Base-by-base conservation (phyloP, 2,329 filamentous ascomycete genomes). In the Ophiostoma fasciatum region DNA sequence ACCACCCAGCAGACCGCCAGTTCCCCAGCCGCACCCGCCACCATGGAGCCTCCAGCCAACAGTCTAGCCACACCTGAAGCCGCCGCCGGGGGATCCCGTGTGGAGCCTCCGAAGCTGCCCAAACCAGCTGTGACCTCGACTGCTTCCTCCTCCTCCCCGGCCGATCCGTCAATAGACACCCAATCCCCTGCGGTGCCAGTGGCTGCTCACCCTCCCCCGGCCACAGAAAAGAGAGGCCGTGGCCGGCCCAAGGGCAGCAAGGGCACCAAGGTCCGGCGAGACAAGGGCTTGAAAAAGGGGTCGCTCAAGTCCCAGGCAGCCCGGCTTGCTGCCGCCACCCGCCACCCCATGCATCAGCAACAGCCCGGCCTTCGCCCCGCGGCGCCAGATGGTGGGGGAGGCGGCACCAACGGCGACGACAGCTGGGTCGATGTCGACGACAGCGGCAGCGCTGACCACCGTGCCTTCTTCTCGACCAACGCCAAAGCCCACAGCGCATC, bases 171-270 rank as follows among this genome's bases (percentile, higher is more conserved):
- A 21, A 28, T 12, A 21, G 12, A 18, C 18, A 7, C 11, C 13
- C 14, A 8, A 18, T 7, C 22, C 11, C 10, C 34, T 25, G 10
- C 8, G n/a, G n/a, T n/a, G n/a, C n/a, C n/a, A n/a, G n/a, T n/a
- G n/a, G n/a, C n/a, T n/a, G n/a, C n/a, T n/a, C n/a, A n/a, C n/a
- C n/a, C n/a, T n/a, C n/a, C n/a, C n/a, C n/a, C n/a, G 8, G 13
- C 26, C 8, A 10, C 33, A 46, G 31, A 49, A 25, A 70, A 63
- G 46, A 59, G 67, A 34, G 55, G 57, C 7, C 59, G 68, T 42
- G 69, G 70, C 13, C 58, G 70, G 14, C 69, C 70, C 7, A 73
- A 71, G 44, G 70, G 69, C 3, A 73, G 68, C 52, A 69, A 68
- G 42, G 61, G 59, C 4, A 58, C 53, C 34, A 66, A 64, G 39